A percentile compares a stretch with the other conserved stretches of the same genome.
Conservation (phyloP, 2,329 filamentous ascomycete species). For the Ciborinia camelliae region DNA sequence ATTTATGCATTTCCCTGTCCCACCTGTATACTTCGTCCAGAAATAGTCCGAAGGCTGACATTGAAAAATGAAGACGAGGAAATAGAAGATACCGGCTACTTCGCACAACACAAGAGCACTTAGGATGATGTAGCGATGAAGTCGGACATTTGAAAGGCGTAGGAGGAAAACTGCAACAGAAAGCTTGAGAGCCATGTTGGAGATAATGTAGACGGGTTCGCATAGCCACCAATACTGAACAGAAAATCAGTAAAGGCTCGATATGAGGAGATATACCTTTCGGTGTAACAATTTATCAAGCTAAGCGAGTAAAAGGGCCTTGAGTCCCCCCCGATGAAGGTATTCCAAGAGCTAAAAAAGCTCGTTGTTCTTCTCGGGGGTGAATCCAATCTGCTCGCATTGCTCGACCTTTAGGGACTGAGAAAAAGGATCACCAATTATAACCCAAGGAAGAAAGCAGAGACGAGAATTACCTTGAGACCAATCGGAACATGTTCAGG, state of each 20-base stretch:
- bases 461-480: conserved; percentile 30
- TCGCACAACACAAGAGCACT: conserved; percentile 36
- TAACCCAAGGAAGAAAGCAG: not conserved
- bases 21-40: conserved; percentile 39
- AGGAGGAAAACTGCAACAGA: conserved; percentile 42
- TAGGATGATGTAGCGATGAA: conserved; percentile 40
- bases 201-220: conserved; percentile 42
- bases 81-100: conserved; percentile 39
- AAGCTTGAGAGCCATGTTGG: conserved; percentile 41
- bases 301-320: not conserved
- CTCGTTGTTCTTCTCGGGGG: not conserved
- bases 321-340: not conserved
- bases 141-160: conserved; percentile 37
- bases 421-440: not conserved
- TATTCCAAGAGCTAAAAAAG: not conserved
- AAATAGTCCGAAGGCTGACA: conserved; percentile 41
- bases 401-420: not conserved
- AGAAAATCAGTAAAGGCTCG: not conserved
- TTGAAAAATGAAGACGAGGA: conserved; percentile 42
- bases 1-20: conserved; percentile 38
- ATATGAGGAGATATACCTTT: not conserved
- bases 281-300: not conserved
- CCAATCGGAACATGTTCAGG: conserved; percentile 30
- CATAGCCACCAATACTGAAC: conserved; percentile 40
- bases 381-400: not conserved